Conservation (phyloP, 1,284 basidiomycete species). For the Boletellus deceptivus region DNA sequence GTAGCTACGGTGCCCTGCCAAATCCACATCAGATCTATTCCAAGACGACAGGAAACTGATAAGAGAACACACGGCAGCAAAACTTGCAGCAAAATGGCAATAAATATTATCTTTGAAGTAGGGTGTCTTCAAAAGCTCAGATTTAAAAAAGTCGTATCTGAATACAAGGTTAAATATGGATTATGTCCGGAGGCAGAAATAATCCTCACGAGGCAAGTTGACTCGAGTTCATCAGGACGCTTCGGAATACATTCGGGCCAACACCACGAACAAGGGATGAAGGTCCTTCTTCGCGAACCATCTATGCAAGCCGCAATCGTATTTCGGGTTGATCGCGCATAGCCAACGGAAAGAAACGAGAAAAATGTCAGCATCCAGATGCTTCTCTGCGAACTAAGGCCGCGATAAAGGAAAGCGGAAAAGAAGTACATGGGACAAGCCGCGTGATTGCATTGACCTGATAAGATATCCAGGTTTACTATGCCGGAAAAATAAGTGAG, state of each 20-base stretch:
- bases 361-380: constrained; percentile 7
- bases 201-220: constrained; percentile 67
- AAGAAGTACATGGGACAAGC: background rate
- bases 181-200: background rate
- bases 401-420: background rate
- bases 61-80: constrained; percentile 64
- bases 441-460: no score
- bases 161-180: constrained; percentile 1
- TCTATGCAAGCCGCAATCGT: constrained; percentile 42
- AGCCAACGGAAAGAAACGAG: background rate
- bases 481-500: no score
- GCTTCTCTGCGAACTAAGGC: background rate
- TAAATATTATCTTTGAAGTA: constrained; percentile 80
- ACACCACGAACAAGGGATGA: constrained; percentile 78
- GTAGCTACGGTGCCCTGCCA: constrained; percentile 84
- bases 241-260: constrained; percentile 83
- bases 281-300: constrained; percentile 81
- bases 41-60: background rate
- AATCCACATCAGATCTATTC: background rate
- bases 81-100: constrained; percentile 82
- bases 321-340: background rate
- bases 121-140: constrained; percentile 64
- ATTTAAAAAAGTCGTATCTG: constrained; percentile 90
- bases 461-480: no score
- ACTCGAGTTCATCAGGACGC: constrained; percentile 87